A percentile compares a stretch with the other conserved stretches of the same genome.
Evolutionary conservation across 495 filamentous ascomycete species (phyloP).

Genomic region (Daldinia grandis): DNA sequence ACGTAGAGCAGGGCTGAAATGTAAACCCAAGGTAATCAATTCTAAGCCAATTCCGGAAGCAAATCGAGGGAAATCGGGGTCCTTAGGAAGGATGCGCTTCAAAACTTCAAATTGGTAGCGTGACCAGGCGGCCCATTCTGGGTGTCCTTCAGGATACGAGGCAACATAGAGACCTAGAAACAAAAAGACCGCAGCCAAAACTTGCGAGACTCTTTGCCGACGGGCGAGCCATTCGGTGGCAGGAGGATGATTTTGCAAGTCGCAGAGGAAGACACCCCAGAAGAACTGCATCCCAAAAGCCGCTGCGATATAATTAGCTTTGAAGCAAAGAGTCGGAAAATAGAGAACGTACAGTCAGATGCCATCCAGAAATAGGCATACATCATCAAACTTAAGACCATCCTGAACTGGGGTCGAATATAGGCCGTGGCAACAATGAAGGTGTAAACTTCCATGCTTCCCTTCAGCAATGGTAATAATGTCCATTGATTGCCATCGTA

Average conservation of each 20-base stretch:
- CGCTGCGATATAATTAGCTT: slow-evolving; percentile 44
- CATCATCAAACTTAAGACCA: slow-evolving; percentile 61
- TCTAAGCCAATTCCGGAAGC: slow-evolving; percentile 64
- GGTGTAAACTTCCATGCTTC: slow-evolving; percentile 69
- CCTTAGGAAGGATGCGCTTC: slow-evolving; percentile 63
- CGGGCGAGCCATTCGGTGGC: slow-evolving; percentile 61
- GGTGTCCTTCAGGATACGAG: slow-evolving; percentile 67
- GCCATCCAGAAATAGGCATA: slow-evolving; percentile 63
- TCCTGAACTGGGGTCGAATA: slow-evolving; percentile 63
- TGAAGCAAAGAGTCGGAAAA: not conserved
- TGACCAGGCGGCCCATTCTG: slow-evolving; percentile 68
- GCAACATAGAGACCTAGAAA: slow-evolving; percentile 63
- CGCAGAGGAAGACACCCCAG: slow-evolving; percentile 70
- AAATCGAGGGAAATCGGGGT: slow-evolving; percentile 63
- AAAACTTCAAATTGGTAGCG: slow-evolving; percentile 54
- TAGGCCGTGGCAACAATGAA: slow-evolving; percentile 64
- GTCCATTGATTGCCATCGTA: slow-evolving; percentile 76
- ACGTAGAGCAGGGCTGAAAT: slow-evolving; percentile 65
- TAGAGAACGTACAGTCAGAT: slow-evolving; percentile 51
- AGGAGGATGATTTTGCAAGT: slow-evolving; percentile 63
- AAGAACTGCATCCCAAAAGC: slow-evolving; percentile 69
- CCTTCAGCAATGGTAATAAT: slow-evolving; percentile 66
- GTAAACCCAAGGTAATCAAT: slow-evolving; percentile 61
- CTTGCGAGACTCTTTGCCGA: slow-evolving; percentile 56
- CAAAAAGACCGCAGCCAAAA: slow-evolving; percentile 57